Evolutionary conservation across 1,139 yeast species (phyloP), one percentile per base, ranked within the genome.

Genomic region (Sugiyamaella novakii): DNA sequence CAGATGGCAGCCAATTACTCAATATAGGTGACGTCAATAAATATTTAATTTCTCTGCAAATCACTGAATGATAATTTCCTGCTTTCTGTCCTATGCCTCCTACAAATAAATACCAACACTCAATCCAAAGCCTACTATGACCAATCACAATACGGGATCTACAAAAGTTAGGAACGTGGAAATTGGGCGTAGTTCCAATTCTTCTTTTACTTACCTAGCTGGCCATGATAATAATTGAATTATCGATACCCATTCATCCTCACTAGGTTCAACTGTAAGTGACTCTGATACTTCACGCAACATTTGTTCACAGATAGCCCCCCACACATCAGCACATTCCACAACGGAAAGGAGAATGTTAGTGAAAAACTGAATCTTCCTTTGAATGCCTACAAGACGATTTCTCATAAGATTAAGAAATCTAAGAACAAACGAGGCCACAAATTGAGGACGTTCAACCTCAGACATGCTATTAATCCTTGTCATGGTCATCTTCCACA

Each of bases 401-500:
- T 34, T 37, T 15, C 37, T 25, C n/a, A 43, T 22, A n/a, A 48
- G 21, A 12, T 18, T 14, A 14, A 48, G 25, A 21, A 38, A 43
- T 27, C 28, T 42, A 10, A 28, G 19, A 3, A 34, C 43, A 24
- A 48, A 36, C 12, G 22, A 18, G 5, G 31, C 42, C 28, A 28
- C 19, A 19, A 48, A 28, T 29, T 33, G 34, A 15, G 39, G 39
- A 2, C 42, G 22, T 5, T 38, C 29, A 15, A 43, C 18, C 10
- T 37, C 50, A 18, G 46, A 29, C 14, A 25, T 7, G 12, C 18
- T 36, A 33, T 33, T 29, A 22, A 30, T n/a, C 12, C 37, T 14
- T 2, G 34, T 10, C 37, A 50, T 43, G 15, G 38, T 43, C 49
- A 46, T 41, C 24, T 39, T 36, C 54, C 54, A 51, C 15, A 51